phyloP scores from a whole-genome alignment of 805 yeast species.

The Nakazawaea pomicola region DNA sequence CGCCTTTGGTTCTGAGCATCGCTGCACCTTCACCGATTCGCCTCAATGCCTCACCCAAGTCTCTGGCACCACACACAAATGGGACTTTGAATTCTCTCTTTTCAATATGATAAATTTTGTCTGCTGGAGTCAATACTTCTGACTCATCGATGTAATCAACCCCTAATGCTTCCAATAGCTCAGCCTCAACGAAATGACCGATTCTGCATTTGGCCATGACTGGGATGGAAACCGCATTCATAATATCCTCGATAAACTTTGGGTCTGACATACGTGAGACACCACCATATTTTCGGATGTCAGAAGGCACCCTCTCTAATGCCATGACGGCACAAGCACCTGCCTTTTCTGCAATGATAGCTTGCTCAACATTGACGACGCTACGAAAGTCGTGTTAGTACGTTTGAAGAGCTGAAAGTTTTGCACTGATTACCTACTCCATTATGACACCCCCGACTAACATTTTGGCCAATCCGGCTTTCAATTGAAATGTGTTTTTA shows the following conservation, averaged over 20 bases:
- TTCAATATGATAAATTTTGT: conserved; percentile 57
- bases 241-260: conserved; percentile 66
- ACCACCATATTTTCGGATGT: conserved; percentile 75
- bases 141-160: conserved; percentile 82
- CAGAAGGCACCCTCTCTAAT: conserved; percentile 79
- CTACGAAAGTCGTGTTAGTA: conserved; percentile 10
- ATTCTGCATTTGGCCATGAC: conserved; percentile 87
- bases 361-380: conserved; percentile 78
- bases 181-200: conserved; percentile 82
- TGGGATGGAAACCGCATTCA: conserved; percentile 64
- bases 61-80: conserved; percentile 80
- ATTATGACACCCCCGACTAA: conserved; percentile 72
- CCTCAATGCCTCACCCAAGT: conserved; percentile 78
- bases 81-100: conserved; percentile 63
- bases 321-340: conserved; percentile 94
- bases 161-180: conserved; percentile 63
- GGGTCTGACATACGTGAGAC: conserved; percentile 89
- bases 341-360: conserved; percentile 71
- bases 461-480: conserved; percentile 84
- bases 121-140: conserved; percentile 82
- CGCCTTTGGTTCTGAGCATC: conserved; percentile 84
- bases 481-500: conserved; percentile 41
- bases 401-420: not conserved
- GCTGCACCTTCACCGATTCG: conserved; percentile 82
- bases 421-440: conserved; percentile 31